Conservation (phyloP, 2,329 filamentous ascomycete species). For the Aurifilum marmelostoma region DNA sequence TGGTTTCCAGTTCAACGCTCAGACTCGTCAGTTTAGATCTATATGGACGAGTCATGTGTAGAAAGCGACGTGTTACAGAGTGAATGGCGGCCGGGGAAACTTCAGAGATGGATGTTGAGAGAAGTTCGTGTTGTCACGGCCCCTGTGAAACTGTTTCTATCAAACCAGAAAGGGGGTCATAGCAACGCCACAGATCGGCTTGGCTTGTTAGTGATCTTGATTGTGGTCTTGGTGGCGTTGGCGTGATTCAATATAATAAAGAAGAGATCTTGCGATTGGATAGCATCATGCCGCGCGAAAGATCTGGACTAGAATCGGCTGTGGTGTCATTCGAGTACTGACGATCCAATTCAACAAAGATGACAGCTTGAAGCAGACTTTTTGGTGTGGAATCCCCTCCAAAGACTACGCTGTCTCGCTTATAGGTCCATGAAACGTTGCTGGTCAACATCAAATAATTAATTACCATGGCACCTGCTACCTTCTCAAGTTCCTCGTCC, state of each 20-base stretch:
- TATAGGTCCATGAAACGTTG: not conserved
- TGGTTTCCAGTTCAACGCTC: not conserved
- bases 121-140: not conserved
- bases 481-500: constrained; percentile 30
- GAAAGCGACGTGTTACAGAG: not conserved
- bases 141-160: not conserved
- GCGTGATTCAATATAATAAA: not conserved
- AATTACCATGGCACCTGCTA: constrained; percentile 29
- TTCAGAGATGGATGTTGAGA: not conserved
- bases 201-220: not conserved
- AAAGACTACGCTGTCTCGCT: not conserved
- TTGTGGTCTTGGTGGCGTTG: not conserved
- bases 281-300: not conserved
- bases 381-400: not conserved
- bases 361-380: not conserved
- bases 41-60: not conserved
- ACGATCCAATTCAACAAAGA: not conserved
- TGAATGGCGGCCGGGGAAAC: not conserved
- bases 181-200: not conserved
- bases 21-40: not conserved
- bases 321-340: not conserved
- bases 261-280: not conserved
- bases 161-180: not conserved
- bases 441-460: constrained; percentile 9
- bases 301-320: not conserved